Conservation (phyloP, 2,329 filamentous ascomycete species). For the Verticillium klebahnii region DNA sequence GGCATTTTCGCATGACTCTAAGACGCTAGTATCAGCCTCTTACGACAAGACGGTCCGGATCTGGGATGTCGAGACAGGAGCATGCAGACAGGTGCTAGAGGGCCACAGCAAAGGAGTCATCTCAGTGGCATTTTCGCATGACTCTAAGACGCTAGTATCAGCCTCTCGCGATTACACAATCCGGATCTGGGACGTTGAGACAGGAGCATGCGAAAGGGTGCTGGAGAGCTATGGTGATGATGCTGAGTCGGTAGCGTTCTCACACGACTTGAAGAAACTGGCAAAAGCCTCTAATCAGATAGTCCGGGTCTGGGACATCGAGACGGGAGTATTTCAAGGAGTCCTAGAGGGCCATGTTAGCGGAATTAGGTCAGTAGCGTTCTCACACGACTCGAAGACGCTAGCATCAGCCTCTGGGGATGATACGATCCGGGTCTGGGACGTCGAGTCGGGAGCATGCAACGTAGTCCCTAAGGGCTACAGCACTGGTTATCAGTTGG, state of each 20-base stretch:
- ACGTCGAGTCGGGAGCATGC: background rate
- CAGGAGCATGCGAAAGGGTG: background rate
- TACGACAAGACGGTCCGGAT: background rate
- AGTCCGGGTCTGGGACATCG: no score
- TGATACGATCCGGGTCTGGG: constrained; percentile 13
- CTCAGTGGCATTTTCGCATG: constrained; percentile 3
- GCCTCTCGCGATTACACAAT: constrained; percentile 1
- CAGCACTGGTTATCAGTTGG: background rate
- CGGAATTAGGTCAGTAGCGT: constrained; percentile 5
- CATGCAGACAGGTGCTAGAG: background rate
- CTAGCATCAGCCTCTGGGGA: constrained; percentile 12
- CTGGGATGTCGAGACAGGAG: constrained; percentile 3
- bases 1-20: constrained; percentile 3
- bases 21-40: constrained; percentile 2
- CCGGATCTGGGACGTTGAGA: constrained; percentile 4
- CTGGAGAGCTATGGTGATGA: no score
- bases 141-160: constrained; percentile 1
- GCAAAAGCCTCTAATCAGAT: no score
- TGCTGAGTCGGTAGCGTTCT: no score
- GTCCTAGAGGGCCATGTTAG: no score
- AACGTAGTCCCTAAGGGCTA: background rate
- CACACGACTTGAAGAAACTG: no score
- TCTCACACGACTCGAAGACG: constrained; percentile 12
- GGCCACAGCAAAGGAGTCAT: background rate
- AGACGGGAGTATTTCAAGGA: no score